These are phyloP conservation scores for Persicaria tinctoria DNA, from an alignment of 148 eudicot genomes.

Conservation along the genomic window DNA sequence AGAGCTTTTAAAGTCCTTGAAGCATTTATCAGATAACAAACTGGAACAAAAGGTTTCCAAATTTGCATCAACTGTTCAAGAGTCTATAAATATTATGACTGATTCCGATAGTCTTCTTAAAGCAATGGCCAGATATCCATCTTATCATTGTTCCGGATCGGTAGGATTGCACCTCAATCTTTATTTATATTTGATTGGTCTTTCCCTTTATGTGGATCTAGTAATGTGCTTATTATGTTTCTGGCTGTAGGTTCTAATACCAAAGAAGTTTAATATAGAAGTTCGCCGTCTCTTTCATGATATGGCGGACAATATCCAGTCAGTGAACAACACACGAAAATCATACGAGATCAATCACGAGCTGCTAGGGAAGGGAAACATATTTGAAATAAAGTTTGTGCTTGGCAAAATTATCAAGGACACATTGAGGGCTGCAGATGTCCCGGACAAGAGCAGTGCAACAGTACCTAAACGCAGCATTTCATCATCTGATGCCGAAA, in stretches of 20 bases:
- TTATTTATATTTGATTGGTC: background rate
- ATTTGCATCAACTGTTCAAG: conserved; percentile 36
- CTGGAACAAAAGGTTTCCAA: conserved; percentile 48
- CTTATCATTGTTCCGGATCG: conserved; percentile 33
- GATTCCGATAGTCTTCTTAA: conserved; percentile 31
- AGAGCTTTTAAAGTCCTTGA: conserved; percentile 37
- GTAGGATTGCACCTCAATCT: conserved; percentile 26
- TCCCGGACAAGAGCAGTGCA: background rate
- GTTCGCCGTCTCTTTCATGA: background rate
- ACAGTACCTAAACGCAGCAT: background rate
- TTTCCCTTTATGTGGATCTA: too few relatives aligned
- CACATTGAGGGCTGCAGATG: conserved; percentile 1
- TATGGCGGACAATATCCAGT: background rate
- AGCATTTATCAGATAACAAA: conserved; percentile 41
- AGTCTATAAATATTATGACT: conserved; percentile 42
- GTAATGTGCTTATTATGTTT: background rate
- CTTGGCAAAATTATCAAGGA: conserved; percentile 10
- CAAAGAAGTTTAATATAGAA: background rate
- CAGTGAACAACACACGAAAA: background rate
- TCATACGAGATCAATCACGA: background rate
- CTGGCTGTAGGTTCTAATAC: background rate
- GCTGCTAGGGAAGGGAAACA: conserved; percentile 8
- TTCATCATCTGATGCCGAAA: background rate
- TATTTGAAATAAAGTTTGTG: background rate
- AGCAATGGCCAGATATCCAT: conserved; percentile 52